Percentiles rank a stretch among this genome's conserved stretches.
These are phyloP conservation scores for Dactylonectria estremocensis DNA, from an alignment of 2,329 filamentous ascomycete species.

Conservation along the genomic window DNA sequence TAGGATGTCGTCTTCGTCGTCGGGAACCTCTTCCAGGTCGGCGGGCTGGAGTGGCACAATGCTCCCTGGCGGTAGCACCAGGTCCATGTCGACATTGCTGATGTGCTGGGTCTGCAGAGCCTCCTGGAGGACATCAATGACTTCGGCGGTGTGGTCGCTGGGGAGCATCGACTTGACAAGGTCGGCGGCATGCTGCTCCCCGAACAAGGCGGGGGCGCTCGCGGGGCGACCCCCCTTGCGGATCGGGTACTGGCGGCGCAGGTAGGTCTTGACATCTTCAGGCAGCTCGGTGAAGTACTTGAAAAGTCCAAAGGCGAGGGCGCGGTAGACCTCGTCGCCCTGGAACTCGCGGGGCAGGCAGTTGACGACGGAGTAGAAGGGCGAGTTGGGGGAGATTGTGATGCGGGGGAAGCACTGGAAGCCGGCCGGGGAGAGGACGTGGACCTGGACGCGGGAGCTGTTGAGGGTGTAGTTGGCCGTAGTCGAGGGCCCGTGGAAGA, in stretches of 20 bases:
- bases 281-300: conserved; percentile 96
- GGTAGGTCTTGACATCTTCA: conserved; percentile 79
- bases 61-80: conserved; percentile 85
- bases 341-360: conserved; percentile 94
- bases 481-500: conserved; percentile 94
- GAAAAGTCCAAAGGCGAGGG: conserved; percentile 90
- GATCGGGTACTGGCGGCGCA: conserved; percentile 73
- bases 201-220: conserved; percentile 80
- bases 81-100: conserved; percentile 88
- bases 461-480: conserved; percentile 89
- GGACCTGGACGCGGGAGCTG: conserved; percentile 94
- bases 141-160: conserved; percentile 82
- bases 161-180: conserved; percentile 87
- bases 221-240: conserved; percentile 72
- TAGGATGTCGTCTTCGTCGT: conserved; percentile 76
- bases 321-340: conserved; percentile 93
- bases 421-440: conserved; percentile 91
- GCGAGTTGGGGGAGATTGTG: conserved; percentile 92
- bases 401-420: conserved; percentile 92
- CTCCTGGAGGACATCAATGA: conserved; percentile 80
- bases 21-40: conserved; percentile 71
- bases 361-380: conserved; percentile 91
- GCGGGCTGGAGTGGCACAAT: conserved; percentile 76
- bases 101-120: conserved; percentile 87
- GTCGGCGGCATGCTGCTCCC: conserved; percentile 93